These are phyloP conservation scores for Geranium incanum DNA, from an alignment of 441 rosid species.

Conservation along the genomic window DNA sequence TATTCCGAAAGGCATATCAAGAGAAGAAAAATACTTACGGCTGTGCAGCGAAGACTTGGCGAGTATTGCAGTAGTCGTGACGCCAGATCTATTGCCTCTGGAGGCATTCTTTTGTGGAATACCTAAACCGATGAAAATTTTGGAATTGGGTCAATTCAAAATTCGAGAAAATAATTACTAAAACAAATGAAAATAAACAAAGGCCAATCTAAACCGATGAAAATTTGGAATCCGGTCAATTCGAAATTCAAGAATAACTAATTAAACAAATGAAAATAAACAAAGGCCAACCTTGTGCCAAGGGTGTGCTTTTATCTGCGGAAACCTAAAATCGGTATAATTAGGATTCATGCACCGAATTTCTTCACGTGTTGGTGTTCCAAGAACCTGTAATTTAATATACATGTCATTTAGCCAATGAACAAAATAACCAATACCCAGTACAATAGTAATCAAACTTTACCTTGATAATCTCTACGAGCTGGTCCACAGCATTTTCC, in stretches of 20 bases:
- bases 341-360: slow-evolving; percentile 97
- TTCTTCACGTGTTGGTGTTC: slow-evolving; percentile 98
- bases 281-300: slow-evolving; percentile 78
- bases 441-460: slow-evolving; percentile 9
- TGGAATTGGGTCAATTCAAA: background rate
- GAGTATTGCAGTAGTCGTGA: slow-evolving; percentile 68
- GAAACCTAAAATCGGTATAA: slow-evolving; percentile 88
- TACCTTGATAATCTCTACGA: slow-evolving; percentile 95
- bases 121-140: slow-evolving; percentile 28
- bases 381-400: slow-evolving; percentile 59
- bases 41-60: slow-evolving; percentile 61
- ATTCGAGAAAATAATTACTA: too few species aligned
- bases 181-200: too few species aligned
- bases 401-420: slow-evolving; percentile 1
- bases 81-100: slow-evolving; percentile 66
- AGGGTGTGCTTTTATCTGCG: slow-evolving; percentile 96
- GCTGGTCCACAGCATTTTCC: slow-evolving; percentile 96
- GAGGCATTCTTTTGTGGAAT: slow-evolving; percentile 69
- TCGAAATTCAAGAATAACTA: background rate
- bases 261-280: background rate
- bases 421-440: background rate
- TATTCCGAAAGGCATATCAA: background rate
- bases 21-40: slow-evolving; percentile 34
- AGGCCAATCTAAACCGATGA: slow-evolving; percentile 27
- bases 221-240: background rate